Base-by-base conservation (phyloP, 202 grass and related monocot species). In the Zizania palustris region DNA sequence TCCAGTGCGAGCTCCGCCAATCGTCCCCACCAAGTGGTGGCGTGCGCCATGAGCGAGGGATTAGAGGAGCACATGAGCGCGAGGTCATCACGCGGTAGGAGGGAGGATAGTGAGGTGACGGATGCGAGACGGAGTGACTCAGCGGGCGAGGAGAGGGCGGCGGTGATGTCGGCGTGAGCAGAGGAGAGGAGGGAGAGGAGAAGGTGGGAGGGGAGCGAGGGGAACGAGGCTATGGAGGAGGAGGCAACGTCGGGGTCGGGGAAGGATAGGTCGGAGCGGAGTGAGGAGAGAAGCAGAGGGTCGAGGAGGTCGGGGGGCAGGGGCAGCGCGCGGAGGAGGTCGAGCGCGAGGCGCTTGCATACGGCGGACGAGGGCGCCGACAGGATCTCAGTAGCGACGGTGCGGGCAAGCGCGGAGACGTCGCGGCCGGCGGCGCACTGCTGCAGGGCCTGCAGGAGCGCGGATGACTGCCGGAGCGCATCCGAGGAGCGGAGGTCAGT, bases 291-390 rank as follows among this genome's bases (percentile, higher is more conserved):
- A 69, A 91, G 85, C 57, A 91, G 84, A 58, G 85, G 88, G 91
- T 95, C 95, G 74, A 93, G 93, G 77, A 98, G 89, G 77, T 98
- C 91, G 5, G 95, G 95, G 38, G 95, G 89, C 43, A 95, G 83
- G 21, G 88, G 91, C 3, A 93, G 92, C 60, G 91, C 85, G 49
- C 91, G 91, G 83, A 98, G 88, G 71, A 99, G 96, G 54, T 95
- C 87, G 59, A 95, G 93, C 57, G 89, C 89, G 39, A 99, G 92
- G 80, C 93, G 91, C 83, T 99, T 99, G 66, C 87, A 95, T 3
- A 98, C 85, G 33, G 91, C 96, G 22, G 92, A 93, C 28, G 96
- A 78, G 1, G 96, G 96, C 36, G 85, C 85, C 0, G 87, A 65
- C 3, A 99, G 67, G 87, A 99, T 99, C 91, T 99, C 92, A 62